A percentile compares a stretch with the other conserved stretches of the same genome.
phyloP scores from a whole-genome alignment of 345 rosid genomes.

The thale cress (Arabidopsis thaliana) region TAIR10.1 NC_003070.9:26129501-26130000 shows the following conservation, averaged over 20 bases:
- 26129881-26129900: slow-evolving; percentile 15
- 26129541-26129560: slow-evolving; percentile 48
- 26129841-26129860: not conserved
- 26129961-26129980: slow-evolving; percentile 55
- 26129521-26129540: slow-evolving; percentile 49
- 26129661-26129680: not conserved
- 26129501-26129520: slow-evolving; percentile 67
- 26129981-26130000: slow-evolving; percentile 59
- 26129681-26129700: not conserved
- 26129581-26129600: slow-evolving; percentile 72
- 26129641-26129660: no score
- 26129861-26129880: slow-evolving; percentile 21
- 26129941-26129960: slow-evolving; percentile 24
- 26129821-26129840: slow-evolving; percentile 12
- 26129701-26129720: not conserved
- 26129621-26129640: no score
- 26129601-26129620: slow-evolving; percentile 15
- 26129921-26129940: slow-evolving; percentile 5
- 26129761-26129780: slow-evolving; percentile 19
- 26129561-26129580: slow-evolving; percentile 63
- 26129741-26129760: not conserved
- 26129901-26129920: slow-evolving; percentile 23
- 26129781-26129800: not conserved
- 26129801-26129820: not conserved
- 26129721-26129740: slow-evolving; percentile 28